These are phyloP conservation scores for Fistulifera solaris DNA, from an alignment of 108 stramenopile genomes.

Conservation along the genomic window DNA sequence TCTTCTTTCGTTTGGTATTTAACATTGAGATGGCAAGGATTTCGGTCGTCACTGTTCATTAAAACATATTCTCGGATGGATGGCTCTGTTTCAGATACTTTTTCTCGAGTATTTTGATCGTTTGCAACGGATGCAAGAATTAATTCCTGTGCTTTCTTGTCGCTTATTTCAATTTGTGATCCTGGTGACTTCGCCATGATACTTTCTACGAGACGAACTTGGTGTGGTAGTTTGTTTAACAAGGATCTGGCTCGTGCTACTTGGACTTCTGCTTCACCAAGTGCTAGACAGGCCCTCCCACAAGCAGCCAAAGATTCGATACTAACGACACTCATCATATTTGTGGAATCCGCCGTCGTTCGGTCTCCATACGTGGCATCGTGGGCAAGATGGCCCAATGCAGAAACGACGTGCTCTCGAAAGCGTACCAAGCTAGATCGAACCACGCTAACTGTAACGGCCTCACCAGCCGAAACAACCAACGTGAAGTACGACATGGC, in stretches of 20 bases:
- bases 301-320: slow-evolving; percentile 53
- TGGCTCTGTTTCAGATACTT: slow-evolving; percentile 13
- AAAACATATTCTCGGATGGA: slow-evolving; percentile 69
- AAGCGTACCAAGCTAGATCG: slow-evolving; percentile 29
- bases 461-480: slow-evolving; percentile 41
- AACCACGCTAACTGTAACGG: slow-evolving; percentile 37
- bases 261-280: slow-evolving; percentile 61
- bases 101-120: background rate
- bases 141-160: too few relatives aligned
- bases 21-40: slow-evolving; percentile 52
- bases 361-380: slow-evolving; percentile 33
- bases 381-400: slow-evolving; percentile 47
- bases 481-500: slow-evolving; percentile 56
- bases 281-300: slow-evolving; percentile 61
- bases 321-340: slow-evolving; percentile 23
- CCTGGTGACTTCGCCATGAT: slow-evolving; percentile 48
- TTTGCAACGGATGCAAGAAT: background rate
- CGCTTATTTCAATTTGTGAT: too few relatives aligned
- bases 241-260: slow-evolving; percentile 57
- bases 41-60: slow-evolving; percentile 44
- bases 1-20: too few relatives aligned
- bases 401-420: slow-evolving; percentile 34
- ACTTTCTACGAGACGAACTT: slow-evolving; percentile 50
- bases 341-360: background rate
- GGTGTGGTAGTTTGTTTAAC: slow-evolving; percentile 51